Base-by-base conservation (phyloP, 202 grass and related monocot genomes). In the Hordeum pubiflorum region DNA sequence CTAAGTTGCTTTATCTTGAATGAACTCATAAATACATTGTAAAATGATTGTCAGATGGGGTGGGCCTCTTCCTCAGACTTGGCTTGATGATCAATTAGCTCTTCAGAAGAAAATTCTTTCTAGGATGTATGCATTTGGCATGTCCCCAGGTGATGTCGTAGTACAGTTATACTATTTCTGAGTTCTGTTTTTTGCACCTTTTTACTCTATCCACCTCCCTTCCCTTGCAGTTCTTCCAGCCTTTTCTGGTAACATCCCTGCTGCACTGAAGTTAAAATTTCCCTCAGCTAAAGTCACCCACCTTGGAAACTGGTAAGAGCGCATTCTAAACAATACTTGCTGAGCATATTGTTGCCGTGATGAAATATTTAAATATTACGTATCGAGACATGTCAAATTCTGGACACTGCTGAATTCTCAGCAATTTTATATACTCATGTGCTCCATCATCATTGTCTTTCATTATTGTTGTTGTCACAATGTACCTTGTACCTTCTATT, bases 191-290 rank as follows among this genome's bases (percentile, higher is more conserved):
- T 44, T 34, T 80, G 18, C 57, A 63, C 13, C 13, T 55, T 58
- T 44, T 65, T 44, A 75, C 4, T 57, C 29, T 63, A 55, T 46
- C 40, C 46, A 63, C 24, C 67, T 58, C 39, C 10, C 69, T 77
- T 90, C 71, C 85, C 69, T 77, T 90, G 75, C 87, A 93, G 91
- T 93, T 83, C 87, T 93, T 88, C 91, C 91, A 64, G 91, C 91
- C 39, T 93, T 93, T 84, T 93, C 87, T 83, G 91, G 91, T 38
- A 93, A 90, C 81, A 87, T 93, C 46, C 91, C 91, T 69, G 76
- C 63, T 33, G 76, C 76, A n/a, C 63, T 93, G 23, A 90, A 77
- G 69, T 87, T 52, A 50, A 93, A 86, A 74, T 93, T 81, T 69
- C 87, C 91, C 76, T 90, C 85, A 83, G 87, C 91, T 81, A 90